These are phyloP conservation scores for Clavulina sp. DNA, from an alignment of 768 basidiomycete species.

Conservation along the genomic window DNA sequence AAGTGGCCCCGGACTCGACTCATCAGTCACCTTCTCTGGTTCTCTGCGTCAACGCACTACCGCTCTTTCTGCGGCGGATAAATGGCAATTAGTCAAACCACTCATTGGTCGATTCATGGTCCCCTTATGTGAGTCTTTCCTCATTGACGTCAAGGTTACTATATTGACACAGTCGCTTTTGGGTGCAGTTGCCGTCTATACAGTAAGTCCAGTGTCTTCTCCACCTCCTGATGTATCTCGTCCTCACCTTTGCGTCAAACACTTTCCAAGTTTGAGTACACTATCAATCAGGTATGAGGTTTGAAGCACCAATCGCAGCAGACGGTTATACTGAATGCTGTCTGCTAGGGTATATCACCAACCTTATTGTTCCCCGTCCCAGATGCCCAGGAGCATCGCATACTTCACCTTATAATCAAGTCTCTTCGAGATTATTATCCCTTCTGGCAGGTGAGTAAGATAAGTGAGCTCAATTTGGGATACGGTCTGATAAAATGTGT, in stretches of 20 bases:
- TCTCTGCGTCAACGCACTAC: conserved; percentile 23
- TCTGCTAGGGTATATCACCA: conserved; percentile 60
- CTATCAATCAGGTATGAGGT: conserved; percentile 57
- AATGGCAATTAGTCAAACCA: conserved; percentile 66
- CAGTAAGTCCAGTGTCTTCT: conserved; percentile 24
- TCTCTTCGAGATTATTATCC: conserved; percentile 87
- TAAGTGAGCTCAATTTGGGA: no score
- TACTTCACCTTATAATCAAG: conserved; percentile 65
- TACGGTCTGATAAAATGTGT: not conserved
- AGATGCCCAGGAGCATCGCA: conserved; percentile 32
- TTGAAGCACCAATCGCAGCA: not conserved
- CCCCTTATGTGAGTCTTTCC: conserved; percentile 55
- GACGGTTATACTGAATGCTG: not conserved
- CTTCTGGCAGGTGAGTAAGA: conserved; percentile 60
- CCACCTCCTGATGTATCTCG: not conserved
- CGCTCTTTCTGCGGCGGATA: conserved; percentile 49
- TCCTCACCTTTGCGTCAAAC: not conserved
- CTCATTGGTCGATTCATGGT: conserved; percentile 74
- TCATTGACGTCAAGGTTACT: not conserved
- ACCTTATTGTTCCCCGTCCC: conserved; percentile 82
- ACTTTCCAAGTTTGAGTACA: conserved; percentile 64
- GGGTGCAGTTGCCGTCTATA: conserved; percentile 44
- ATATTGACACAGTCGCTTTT: not conserved
- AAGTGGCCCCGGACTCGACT: conserved; percentile 25
- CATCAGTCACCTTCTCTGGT: conserved; percentile 8